phyloP scores from a whole-genome alignment of 31 red algal genomes.

The Endocladia muricata region DNA sequence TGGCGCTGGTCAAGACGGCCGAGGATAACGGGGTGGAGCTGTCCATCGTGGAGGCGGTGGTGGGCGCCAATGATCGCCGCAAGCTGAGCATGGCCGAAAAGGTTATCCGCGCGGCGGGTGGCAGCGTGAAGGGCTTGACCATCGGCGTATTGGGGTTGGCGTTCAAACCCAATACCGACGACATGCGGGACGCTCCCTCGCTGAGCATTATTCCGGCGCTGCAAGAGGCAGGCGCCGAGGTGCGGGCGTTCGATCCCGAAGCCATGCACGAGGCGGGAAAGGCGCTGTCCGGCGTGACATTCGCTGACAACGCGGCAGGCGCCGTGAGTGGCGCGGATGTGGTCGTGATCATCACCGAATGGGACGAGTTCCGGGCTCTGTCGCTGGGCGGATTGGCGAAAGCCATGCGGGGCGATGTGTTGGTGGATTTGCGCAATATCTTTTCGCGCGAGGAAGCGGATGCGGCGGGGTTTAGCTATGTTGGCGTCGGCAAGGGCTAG shows the following conservation, averaged over 20 bases:
- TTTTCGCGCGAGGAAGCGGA: neutral
- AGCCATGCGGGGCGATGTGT: neutral
- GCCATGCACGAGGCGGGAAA: neutral
- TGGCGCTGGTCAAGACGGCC: conserved; percentile 31
- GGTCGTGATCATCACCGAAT: conserved; percentile 47
- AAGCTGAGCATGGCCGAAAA: neutral
- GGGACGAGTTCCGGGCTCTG: conserved; percentile 31
- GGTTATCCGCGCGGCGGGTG: neutral
- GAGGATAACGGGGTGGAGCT: conserved; percentile 6
- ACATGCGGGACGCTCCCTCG: conserved; percentile 13
- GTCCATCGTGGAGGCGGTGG: neutral
- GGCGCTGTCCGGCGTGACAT: neutral
- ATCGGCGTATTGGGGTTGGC: conserved; percentile 15
- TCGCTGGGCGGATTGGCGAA: neutral
- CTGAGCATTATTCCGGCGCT: neutral
- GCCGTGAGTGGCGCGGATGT: conserved; percentile 41
- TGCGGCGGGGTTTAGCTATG: neutral
- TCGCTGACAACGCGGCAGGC: neutral
- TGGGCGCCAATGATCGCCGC: neutral
- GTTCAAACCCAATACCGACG: conserved; percentile 23
- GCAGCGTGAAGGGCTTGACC: neutral
- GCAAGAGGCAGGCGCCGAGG: neutral
- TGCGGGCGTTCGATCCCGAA: conserved; percentile 5
- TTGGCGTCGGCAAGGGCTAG: neutral
- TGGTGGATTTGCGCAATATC: neutral